Percentiles rank a stretch among this genome's conserved stretches.
These are phyloP conservation scores for Penicillium polonicum DNA, from an alignment of 2,329 filamentous ascomycete species.

Conservation along the genomic window DNA sequence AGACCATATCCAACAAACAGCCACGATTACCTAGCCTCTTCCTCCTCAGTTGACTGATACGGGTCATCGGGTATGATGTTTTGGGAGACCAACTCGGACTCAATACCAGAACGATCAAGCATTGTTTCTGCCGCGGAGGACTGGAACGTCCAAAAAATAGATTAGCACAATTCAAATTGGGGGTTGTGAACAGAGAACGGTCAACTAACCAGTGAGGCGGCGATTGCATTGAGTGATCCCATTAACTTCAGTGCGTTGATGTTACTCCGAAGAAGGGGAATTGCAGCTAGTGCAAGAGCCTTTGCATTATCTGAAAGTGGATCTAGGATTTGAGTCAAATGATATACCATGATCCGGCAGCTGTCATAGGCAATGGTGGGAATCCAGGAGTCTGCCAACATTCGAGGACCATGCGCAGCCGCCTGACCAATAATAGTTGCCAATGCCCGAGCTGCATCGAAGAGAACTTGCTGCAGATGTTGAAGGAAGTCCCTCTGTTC, in stretches of 20 bases:
- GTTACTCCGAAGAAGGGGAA: conserved; percentile 22
- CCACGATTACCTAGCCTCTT: conserved; percentile 11
- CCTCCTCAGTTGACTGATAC: conserved; percentile 16
- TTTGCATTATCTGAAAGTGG: conserved; percentile 15
- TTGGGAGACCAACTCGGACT: conserved; percentile 17
- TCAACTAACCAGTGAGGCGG: conserved; percentile 18
- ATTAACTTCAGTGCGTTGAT: conserved; percentile 21
- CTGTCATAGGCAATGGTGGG: conserved; percentile 52
- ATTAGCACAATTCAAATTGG: not conserved
- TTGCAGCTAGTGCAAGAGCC: conserved; percentile 18
- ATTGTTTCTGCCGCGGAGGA: conserved; percentile 23
- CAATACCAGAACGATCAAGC: conserved; percentile 24
- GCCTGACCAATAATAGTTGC: conserved; percentile 35
- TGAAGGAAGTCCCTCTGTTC: conserved; percentile 21
- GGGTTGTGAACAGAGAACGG: too few relatives aligned
- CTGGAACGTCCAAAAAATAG: not conserved
- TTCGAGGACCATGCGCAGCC: conserved; percentile 43
- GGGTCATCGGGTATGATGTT: conserved; percentile 25
- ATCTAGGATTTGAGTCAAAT: conserved; percentile 46
- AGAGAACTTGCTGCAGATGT: conserved; percentile 23
- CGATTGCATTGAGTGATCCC: conserved; percentile 23
- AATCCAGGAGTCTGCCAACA: conserved; percentile 47
- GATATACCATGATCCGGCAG: conserved; percentile 51
- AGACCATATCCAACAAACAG: not conserved
- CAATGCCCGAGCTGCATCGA: conserved; percentile 27